Percentiles rank a stretch among this genome's conserved stretches.
Evolutionary conservation across 345 rosid genomes (phyloP).

Genomic region (Microthlaspi erraticum): DNA sequence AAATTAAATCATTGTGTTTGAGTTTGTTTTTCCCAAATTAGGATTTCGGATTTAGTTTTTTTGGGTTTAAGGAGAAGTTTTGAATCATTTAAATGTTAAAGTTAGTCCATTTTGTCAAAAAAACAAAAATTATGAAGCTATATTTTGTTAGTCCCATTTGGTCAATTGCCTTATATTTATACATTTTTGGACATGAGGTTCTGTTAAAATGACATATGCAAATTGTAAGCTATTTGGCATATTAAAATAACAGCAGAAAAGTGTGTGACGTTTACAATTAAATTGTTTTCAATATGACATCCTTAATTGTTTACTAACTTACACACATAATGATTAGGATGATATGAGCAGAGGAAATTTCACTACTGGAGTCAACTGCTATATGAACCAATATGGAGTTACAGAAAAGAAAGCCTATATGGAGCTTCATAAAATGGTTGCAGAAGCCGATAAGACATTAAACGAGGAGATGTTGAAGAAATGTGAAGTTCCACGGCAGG

Average conservation of each 20-base stretch:
- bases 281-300: not conserved
- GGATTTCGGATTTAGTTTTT: too few relatives aligned
- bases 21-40: too few relatives aligned
- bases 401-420: not conserved
- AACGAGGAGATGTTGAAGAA: constrained; percentile 11
- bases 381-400: constrained; percentile 29
- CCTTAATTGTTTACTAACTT: not conserved
- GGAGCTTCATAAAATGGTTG: not conserved
- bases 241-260: not conserved
- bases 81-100: too few relatives aligned
- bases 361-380: not conserved
- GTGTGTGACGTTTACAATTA: not conserved
- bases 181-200: too few relatives aligned
- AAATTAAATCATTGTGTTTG: too few relatives aligned
- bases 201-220: too few relatives aligned
- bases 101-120: too few relatives aligned
- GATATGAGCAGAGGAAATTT: constrained; percentile 12
- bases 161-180: too few relatives aligned
- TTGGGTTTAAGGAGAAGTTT: too few relatives aligned
- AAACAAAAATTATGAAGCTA: too few relatives aligned
- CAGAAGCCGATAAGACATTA: not conserved
- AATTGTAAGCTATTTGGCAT: too few relatives aligned
- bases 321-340: not conserved
- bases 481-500: not conserved
- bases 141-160: too few relatives aligned